Evolutionary conservation across 495 filamentous ascomycete species (phyloP).

Genomic region (Trichocladium uniseriatum): DNA sequence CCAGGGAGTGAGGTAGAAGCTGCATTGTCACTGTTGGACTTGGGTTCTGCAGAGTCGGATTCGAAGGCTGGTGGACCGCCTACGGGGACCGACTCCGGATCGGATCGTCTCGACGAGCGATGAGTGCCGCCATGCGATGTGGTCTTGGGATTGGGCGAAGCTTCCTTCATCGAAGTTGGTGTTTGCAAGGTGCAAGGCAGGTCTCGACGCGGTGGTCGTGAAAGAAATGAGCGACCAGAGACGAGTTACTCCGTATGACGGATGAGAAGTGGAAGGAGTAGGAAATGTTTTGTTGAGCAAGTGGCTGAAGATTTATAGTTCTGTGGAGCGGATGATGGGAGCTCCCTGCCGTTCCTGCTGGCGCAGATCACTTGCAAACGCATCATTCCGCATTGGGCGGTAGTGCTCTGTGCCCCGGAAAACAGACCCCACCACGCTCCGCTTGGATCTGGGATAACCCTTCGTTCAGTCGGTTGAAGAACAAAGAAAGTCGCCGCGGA

Average conservation of each 20-base stretch:
- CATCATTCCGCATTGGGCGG: conserved; percentile 1
- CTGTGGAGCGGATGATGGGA: no score
- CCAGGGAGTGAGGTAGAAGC: neutral
- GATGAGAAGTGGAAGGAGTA: neutral
- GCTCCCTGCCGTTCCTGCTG: neutral
- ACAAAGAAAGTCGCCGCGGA: no score
- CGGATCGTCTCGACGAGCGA: conserved; percentile 4
- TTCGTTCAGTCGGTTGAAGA: neutral
- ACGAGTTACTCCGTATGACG: neutral
- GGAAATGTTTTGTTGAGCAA: neutral
- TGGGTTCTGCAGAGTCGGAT: no score
- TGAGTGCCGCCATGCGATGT: conserved; percentile 10
- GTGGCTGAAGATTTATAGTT: neutral
- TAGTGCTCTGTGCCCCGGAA: neutral
- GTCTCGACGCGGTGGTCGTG: conserved; percentile 4
- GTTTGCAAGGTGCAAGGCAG: neutral
- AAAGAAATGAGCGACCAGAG: neutral
- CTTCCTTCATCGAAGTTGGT: conserved; percentile 17
- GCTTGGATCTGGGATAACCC: neutral
- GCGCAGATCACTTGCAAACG: neutral
- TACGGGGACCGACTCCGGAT: conserved; percentile 1
- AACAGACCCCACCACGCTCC: neutral
- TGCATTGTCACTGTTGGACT: conserved; percentile 6
- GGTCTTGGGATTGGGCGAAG: neutral
- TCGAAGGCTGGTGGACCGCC: neutral